phyloP scores from a whole-genome alignment of 805 yeast species.

The Millerago galiae region DNA sequence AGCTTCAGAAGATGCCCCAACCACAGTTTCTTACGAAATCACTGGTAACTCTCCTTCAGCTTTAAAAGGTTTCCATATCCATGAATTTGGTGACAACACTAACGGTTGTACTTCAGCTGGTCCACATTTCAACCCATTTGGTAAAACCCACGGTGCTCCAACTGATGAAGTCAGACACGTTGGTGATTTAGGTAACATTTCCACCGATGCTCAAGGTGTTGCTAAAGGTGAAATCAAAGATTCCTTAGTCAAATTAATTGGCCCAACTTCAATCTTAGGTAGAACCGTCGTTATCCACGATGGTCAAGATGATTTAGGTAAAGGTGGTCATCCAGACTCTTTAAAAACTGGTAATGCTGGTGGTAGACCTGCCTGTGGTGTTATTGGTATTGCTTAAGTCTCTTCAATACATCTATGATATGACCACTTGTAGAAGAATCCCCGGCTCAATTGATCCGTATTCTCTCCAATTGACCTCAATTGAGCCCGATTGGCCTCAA shows the following conservation, averaged over 20 bases:
- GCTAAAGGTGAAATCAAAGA: slow-evolving; percentile 90
- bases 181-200: slow-evolving; percentile 95
- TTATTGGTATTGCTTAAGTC: slow-evolving; percentile 51
- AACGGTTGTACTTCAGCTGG: slow-evolving; percentile 99
- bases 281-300: slow-evolving; percentile 94
- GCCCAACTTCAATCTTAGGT: slow-evolving; percentile 84
- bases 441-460: no score
- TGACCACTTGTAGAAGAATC: no score
- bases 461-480: no score
- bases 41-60: slow-evolving; percentile 86
- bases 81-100: slow-evolving; percentile 97
- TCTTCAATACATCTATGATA: no score
- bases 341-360: slow-evolving; percentile 97
- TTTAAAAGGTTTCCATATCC: slow-evolving; percentile 95
- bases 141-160: slow-evolving; percentile 89
- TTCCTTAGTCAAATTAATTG: slow-evolving; percentile 69
- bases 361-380: slow-evolving; percentile 98
- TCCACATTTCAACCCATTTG: slow-evolving; percentile 92
- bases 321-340: slow-evolving; percentile 88
- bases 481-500: no score
- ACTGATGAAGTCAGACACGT: slow-evolving; percentile 75
- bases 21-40: slow-evolving; percentile 83
- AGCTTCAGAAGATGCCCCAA: slow-evolving; percentile 68
- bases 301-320: slow-evolving; percentile 90
- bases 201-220: slow-evolving; percentile 80